Evolutionary conservation across 2,329 filamentous ascomycete genomes (phyloP), one percentile per base, ranked within the genome.

Genomic region (Dryadomyces sulphureus): DNA sequence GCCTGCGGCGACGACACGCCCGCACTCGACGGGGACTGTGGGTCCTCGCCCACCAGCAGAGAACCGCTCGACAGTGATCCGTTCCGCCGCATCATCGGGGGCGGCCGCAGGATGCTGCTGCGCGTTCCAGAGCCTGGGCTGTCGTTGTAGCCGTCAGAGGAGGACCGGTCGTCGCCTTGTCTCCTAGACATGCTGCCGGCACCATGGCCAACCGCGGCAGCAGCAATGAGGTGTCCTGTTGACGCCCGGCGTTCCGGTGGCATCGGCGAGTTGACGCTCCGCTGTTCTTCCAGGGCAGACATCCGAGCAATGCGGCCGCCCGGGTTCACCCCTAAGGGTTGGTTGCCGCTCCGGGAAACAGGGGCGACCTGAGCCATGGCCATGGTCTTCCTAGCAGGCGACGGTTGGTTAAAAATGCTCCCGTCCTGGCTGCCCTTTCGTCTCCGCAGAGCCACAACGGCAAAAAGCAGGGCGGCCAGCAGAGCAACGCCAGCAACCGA

Each of bases 281-380:
- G 49, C 16, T 41, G 36, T 3, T 79, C 81, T 64, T 95, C 90
- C 45, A 98, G 65, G 30, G 92, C 92, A 35, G 90, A 89, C 92
- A 98, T 96, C 47, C 92, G 81, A 35, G 92, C 86, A 49, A 98
- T 92, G 50, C 92, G 81, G 25, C 87, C 88, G 38, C 88, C 89
- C 6, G 88, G 85, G 11, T 93, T 71, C 16, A 88, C 75, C 54
- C 87, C 82, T 52, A 85, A 84, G 1, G 46, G 49, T 25, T 47
- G 47, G 34, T 36, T 41, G 19, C 43, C 46, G 5, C 49, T 47
- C 1, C 49, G 48, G 1, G 49, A 49, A 9, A 43, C 39, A 4
- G 24, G 38, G 1, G 38, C 32, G 30, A 56, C 54, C 51, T 70
- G 68, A 7, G 62, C 53, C 54, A 68, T 64, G 7, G 60, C 53